Evolutionary conservation across 2,329 filamentous ascomycete species (phyloP).

Genomic region (Alternaria atra): DNA sequence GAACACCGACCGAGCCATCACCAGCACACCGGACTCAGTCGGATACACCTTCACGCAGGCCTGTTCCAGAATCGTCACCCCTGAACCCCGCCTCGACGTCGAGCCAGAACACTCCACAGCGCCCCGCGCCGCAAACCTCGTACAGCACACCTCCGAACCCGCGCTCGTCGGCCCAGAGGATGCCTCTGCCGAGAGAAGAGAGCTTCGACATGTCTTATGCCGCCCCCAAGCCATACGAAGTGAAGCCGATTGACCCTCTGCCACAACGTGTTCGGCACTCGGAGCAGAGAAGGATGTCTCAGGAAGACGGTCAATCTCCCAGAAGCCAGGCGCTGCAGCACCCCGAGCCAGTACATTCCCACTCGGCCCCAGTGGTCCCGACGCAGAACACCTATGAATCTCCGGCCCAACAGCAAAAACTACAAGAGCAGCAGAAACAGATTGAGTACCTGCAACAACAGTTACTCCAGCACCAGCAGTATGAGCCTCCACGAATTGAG

Average conservation of each 20-base stretch:
- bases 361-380: slow-evolving; percentile 57
- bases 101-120: slow-evolving; percentile 37
- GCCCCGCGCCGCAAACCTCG: slow-evolving; percentile 33
- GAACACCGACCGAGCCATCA: slow-evolving; percentile 30
- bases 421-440: slow-evolving; percentile 24
- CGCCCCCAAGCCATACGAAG: slow-evolving; percentile 49
- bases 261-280: slow-evolving; percentile 34
- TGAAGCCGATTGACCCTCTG: slow-evolving; percentile 40
- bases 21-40: slow-evolving; percentile 30
- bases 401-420: slow-evolving; percentile 14
- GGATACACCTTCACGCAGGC: slow-evolving; percentile 41
- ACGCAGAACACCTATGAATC: slow-evolving; percentile 41
- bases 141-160: slow-evolving; percentile 37
- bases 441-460: slow-evolving; percentile 21
- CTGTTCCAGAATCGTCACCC: slow-evolving; percentile 40
- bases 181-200: slow-evolving; percentile 31
- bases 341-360: slow-evolving; percentile 52
- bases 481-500: slow-evolving; percentile 26
- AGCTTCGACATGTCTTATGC: slow-evolving; percentile 50
- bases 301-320: slow-evolving; percentile 39
- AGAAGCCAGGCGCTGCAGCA: slow-evolving; percentile 33
- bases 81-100: slow-evolving; percentile 28
- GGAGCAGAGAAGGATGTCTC: slow-evolving; percentile 34
- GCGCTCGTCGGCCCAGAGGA: slow-evolving; percentile 31
- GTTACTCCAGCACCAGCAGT: slow-evolving; percentile 25